Percentiles rank a stretch among this genome's conserved stretches.
Evolutionary conservation across 345 rosid genomes (phyloP).

Genomic region (Citrus inodora): DNA sequence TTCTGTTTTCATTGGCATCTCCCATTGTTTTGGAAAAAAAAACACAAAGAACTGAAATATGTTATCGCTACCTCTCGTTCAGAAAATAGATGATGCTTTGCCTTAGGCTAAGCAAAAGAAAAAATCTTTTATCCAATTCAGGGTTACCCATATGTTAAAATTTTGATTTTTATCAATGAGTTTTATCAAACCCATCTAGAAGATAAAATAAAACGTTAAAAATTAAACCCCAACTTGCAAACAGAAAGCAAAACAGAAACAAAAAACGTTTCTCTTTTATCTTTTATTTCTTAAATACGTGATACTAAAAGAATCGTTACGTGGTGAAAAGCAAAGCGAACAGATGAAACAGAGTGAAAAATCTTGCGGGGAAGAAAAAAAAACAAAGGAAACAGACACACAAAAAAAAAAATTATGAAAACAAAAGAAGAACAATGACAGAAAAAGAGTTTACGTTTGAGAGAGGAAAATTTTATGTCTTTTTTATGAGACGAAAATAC

Average conservation of each 20-base stretch:
- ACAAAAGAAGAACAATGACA: not conserved
- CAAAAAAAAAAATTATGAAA: too few relatives aligned
- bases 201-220: not conserved
- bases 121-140: slow-evolving; percentile 27
- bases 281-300: not conserved
- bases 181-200: not conserved
- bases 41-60: not conserved
- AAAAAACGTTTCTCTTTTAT: not conserved
- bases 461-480: not conserved
- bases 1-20: slow-evolving; percentile 42
- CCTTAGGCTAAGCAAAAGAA: slow-evolving; percentile 12
- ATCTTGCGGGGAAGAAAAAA: not conserved
- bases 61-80: not conserved
- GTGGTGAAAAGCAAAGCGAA: not conserved
- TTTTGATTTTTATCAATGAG: not conserved
- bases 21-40: slow-evolving; percentile 40
- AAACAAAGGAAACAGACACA: not conserved
- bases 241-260: slow-evolving; percentile 7
- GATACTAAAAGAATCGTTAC: not conserved
- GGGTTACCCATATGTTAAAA: slow-evolving; percentile 24
- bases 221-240: slow-evolving; percentile 15
- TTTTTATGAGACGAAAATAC: slow-evolving; percentile 31
- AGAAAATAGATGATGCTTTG: not conserved
- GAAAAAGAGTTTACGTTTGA: not conserved
- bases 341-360: not conserved